Conservation (phyloP, 805 yeast genomes). For the Yarrowia yakushimensis region DNA sequence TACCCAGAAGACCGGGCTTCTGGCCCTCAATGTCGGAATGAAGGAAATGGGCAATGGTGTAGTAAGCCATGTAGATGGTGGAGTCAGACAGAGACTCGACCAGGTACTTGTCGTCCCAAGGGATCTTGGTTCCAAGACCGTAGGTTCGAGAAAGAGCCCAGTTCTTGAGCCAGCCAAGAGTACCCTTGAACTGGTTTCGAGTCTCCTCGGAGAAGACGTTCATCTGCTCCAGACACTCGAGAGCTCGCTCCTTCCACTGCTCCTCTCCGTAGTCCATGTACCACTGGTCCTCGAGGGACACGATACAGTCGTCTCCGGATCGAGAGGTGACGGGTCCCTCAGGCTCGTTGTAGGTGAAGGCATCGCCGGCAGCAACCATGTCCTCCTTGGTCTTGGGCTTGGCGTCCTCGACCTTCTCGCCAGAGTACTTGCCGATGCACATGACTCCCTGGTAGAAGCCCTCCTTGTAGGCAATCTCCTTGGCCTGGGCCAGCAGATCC, state of each 20-base stretch:
- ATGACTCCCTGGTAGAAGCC: constrained; percentile 89
- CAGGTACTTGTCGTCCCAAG: constrained; percentile 93
- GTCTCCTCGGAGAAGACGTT: constrained; percentile 79
- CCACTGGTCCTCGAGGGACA: constrained; percentile 98
- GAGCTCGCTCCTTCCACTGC: constrained; percentile 75
- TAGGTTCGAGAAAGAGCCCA: constrained; percentile 98
- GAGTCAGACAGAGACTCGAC: constrained; percentile 96
- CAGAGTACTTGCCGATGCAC: constrained; percentile 76
- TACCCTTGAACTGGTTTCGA: constrained; percentile 87
- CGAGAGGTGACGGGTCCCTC: constrained; percentile 86
- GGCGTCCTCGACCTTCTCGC: constrained; percentile 87
- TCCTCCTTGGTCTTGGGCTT: constrained; percentile 84
- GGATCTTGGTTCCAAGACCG: constrained; percentile 91
- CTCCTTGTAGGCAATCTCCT: constrained; percentile 93
- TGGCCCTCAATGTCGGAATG: constrained; percentile 85
- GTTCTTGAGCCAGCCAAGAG: constrained; percentile 91
- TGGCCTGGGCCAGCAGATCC: constrained; percentile 82
- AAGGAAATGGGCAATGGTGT: constrained; percentile 81
- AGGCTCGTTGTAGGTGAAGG: constrained; percentile 92
- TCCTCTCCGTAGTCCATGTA: constrained; percentile 96
- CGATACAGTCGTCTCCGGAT: constrained; percentile 95
- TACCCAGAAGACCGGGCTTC: constrained; percentile 65
- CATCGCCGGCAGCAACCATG: constrained; percentile 69
- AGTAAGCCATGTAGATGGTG: constrained; percentile 91
- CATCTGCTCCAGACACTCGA: constrained; percentile 73